Base-by-base conservation (phyloP, 179 eudicot species). In the Actinidia arguta region DNA sequence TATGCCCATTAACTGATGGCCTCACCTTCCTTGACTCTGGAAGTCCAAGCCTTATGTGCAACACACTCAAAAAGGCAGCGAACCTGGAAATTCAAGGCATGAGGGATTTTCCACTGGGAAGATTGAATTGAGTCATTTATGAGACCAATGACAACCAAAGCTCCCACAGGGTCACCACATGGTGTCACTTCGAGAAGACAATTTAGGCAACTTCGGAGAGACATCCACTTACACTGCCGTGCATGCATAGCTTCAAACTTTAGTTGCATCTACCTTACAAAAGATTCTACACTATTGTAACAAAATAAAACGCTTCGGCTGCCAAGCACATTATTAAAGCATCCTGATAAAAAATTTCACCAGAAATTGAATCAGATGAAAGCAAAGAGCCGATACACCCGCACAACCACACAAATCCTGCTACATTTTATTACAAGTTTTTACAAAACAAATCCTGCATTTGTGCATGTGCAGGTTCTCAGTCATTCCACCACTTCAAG, bases 41-140 rank as follows among this genome's bases (percentile, higher is more conserved):
- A 47, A 6, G 39, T 66, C 64, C 62, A 67, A 25, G 42, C 24
- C 70, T 76, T 25, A 55, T 24, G 69, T 12, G 47, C n/a, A 82
- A 31, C 67, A 12, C 24, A 46, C 58, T 46, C 3, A 69, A 76
- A 59, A 74, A 46, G 69, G 61, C 76, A 63, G 39, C 61, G 27
- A 78, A 94, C 99, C 99, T 94, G 99, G 86, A 70, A 89, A 82
- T 78, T 89, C 90, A 94, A 81, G 82, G 78, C 79, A 36, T 85
- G 84, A 13, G 93, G 92, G 76, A 90, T 73, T 68, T 87, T 85
- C 83, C 80, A 88, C 76, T 86, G 87, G 48, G 61, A 56, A 52
- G 89, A 82, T 77, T 82, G 83, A 79, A 63, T 80, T 77, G 88
- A 82, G 73, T 87, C 94, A 82, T 89, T 88, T 17, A 91, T 85